Percentiles rank a stretch among this genome's conserved stretches.
Evolutionary conservation across 192 early-diverging fungal species (phyloP).

Genomic region (Gaertneriomyces semiglobifer): DNA sequence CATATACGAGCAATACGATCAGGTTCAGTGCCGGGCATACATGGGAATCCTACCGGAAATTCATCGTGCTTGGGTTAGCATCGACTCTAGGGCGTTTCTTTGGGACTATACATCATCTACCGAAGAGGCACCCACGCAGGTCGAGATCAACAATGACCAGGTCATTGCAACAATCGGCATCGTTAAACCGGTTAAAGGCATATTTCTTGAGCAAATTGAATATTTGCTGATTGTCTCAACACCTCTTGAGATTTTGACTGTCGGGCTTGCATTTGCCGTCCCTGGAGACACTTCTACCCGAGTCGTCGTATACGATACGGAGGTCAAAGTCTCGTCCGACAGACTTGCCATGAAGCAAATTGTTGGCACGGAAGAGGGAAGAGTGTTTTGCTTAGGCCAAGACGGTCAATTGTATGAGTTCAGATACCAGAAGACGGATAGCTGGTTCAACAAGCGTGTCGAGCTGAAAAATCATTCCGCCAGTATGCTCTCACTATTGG

Average conservation of each 20-base stretch:
- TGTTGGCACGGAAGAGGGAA: conserved; percentile 69
- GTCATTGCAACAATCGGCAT: conserved; percentile 82
- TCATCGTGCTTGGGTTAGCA: conserved; percentile 85
- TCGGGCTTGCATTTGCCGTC: conserved; percentile 65
- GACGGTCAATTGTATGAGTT: conserved; percentile 88
- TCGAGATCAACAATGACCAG: conserved; percentile 74
- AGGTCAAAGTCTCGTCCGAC: conserved; percentile 76
- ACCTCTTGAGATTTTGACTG: conserved; percentile 74
- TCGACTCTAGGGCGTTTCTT: conserved; percentile 83
- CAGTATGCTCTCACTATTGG: conserved; percentile 61
- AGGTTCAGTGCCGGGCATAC: conserved; percentile 72
- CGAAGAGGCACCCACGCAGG: conserved; percentile 11
- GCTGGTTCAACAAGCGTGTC: conserved; percentile 79
- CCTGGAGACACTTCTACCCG: conserved; percentile 37
- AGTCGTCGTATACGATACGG: conserved; percentile 75
- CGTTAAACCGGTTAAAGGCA: conserved; percentile 69
- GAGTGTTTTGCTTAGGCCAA: conserved; percentile 87
- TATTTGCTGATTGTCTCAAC: conserved; percentile 86
- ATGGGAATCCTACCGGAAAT: conserved; percentile 92
- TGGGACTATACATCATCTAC: conserved; percentile 86
- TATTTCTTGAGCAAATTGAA: conserved; percentile 79
- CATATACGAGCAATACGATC: conserved; percentile 74
- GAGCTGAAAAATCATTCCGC: conserved; percentile 71
- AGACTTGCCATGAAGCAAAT: conserved; percentile 78
- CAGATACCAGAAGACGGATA: conserved; percentile 77